Conservation (phyloP, 208 protist genomes). For the Endotrypanum monterogeii region DNA sequence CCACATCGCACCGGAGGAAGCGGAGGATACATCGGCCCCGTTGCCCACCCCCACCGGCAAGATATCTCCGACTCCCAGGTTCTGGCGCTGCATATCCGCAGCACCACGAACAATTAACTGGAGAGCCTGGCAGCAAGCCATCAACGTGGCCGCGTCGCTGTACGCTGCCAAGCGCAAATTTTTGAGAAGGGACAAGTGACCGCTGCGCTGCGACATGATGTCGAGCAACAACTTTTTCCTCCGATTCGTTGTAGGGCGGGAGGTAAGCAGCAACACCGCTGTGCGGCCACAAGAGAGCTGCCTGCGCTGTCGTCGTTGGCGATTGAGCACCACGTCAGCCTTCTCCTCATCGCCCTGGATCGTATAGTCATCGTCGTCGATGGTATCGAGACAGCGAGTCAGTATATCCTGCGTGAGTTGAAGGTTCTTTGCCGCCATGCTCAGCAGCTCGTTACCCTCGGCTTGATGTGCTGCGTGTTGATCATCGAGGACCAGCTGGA, state of each 20-base stretch:
- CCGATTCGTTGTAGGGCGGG: conserved; percentile 46
- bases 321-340: conserved; percentile 2
- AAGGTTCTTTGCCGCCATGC: conserved; percentile 71
- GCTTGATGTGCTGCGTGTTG: conserved; percentile 61
- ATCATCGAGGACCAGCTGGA: conserved; percentile 63
- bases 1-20: conserved; percentile 26
- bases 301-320: conserved; percentile 52
- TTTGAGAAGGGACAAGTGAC: conserved; percentile 77
- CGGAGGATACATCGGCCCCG: neutral
- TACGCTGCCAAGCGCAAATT: conserved; percentile 70
- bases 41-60: neutral
- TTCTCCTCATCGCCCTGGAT: conserved; percentile 47
- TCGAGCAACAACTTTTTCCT: conserved; percentile 46
- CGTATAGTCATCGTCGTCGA: conserved; percentile 69
- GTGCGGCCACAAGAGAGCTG: conserved; percentile 77
- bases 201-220: conserved; percentile 60
- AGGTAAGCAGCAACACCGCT: conserved; percentile 66
- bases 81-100: conserved; percentile 36
- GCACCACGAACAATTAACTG: conserved; percentile 66
- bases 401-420: conserved; percentile 65
- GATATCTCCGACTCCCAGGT: neutral
- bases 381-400: conserved; percentile 65
- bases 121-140: conserved; percentile 70
- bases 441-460: conserved; percentile 77
- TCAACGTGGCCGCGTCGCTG: conserved; percentile 49